Conservation (phyloP, 805 yeast genomes). For the Schwanniomyces pseudopolymorphus region DNA sequence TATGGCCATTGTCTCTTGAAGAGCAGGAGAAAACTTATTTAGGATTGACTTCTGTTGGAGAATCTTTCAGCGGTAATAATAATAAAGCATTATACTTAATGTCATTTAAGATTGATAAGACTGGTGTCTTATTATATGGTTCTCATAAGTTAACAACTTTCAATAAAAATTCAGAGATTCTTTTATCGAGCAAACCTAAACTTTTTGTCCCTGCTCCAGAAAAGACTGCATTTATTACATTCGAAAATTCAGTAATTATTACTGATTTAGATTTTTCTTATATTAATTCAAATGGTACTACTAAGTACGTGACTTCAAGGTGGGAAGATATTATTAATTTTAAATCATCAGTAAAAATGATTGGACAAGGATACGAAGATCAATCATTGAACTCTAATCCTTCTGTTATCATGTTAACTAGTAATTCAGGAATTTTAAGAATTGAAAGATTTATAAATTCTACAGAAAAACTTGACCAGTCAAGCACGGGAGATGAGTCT, state of each 20-base stretch:
- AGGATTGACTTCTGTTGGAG: conserved; percentile 30
- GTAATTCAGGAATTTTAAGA: conserved; percentile 59
- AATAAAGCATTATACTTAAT: conserved; percentile 45
- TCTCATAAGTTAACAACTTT: conserved; percentile 61
- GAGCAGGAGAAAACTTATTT: conserved; percentile 39
- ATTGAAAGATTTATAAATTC: conserved; percentile 46
- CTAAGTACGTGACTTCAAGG: conserved; percentile 41
- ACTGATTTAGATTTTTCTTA: conserved; percentile 53
- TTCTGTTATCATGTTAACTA: conserved; percentile 48
- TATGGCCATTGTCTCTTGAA: conserved; percentile 48
- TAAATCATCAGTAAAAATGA: conserved; percentile 48
- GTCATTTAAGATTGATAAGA: conserved; percentile 50
- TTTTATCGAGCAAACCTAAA: conserved; percentile 35
- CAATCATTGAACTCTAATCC: conserved; percentile 32
- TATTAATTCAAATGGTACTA: conserved; percentile 16
- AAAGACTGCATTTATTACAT: conserved; percentile 58
- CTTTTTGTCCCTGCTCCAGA: conserved; percentile 59
- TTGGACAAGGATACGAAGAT: conserved; percentile 61
- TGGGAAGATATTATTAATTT: conserved; percentile 84
- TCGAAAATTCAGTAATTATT: conserved; percentile 61
- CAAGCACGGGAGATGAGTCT: conserved; percentile 12
- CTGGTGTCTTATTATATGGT: conserved; percentile 57
- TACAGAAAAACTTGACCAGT: neutral
- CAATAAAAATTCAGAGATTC: conserved; percentile 10
- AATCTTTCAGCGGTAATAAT: conserved; percentile 8